phyloP scores from a whole-genome alignment of 352 stramenopile species.

The Phytophthora nicotianae region DNA sequence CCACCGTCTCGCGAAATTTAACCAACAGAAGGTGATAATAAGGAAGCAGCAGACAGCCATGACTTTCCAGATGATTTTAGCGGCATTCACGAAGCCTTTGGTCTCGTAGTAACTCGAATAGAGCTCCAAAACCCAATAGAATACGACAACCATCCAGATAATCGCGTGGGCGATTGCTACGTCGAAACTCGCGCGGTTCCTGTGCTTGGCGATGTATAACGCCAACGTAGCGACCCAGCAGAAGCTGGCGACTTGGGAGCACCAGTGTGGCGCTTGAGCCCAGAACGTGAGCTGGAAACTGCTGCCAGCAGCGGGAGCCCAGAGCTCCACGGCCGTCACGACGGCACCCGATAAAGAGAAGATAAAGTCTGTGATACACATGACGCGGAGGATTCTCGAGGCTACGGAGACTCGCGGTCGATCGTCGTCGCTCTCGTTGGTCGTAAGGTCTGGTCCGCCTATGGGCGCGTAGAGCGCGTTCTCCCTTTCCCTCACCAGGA shows the following conservation, averaged over 20 bases:
- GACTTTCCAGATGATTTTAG: conserved; percentile 78
- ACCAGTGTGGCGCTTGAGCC: conserved; percentile 73
- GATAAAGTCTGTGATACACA: conserved; percentile 72
- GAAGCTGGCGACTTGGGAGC: conserved; percentile 79
- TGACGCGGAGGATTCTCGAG: conserved; percentile 68
- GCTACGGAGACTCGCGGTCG: conserved; percentile 51
- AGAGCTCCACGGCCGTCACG: conserved; percentile 60
- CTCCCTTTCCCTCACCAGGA: conserved; percentile 27
- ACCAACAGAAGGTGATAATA: conserved; percentile 63
- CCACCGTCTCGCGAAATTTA: conserved; percentile 62
- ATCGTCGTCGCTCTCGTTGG: conserved; percentile 41
- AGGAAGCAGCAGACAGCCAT: conserved; percentile 65
- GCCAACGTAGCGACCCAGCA: conserved; percentile 78
- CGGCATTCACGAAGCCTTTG: conserved; percentile 45
- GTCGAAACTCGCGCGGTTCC: conserved; percentile 62
- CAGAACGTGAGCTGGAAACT: conserved; percentile 77
- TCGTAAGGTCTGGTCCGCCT: conserved; percentile 26
- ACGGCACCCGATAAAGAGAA: conserved; percentile 73
- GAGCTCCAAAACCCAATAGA: conserved; percentile 79
- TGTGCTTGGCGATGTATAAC: conserved; percentile 75
- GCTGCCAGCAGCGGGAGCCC: conserved; percentile 22
- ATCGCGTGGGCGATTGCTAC: conserved; percentile 76
- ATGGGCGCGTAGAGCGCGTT: conserved; percentile 37
- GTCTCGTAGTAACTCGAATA: conserved; percentile 70
- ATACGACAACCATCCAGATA: conserved; percentile 79